A percentile compares a stretch with the other conserved stretches of the same genome.
Evolutionary conservation across 352 stramenopile genomes (phyloP).

Genomic region (Phytophthora melonis): DNA sequence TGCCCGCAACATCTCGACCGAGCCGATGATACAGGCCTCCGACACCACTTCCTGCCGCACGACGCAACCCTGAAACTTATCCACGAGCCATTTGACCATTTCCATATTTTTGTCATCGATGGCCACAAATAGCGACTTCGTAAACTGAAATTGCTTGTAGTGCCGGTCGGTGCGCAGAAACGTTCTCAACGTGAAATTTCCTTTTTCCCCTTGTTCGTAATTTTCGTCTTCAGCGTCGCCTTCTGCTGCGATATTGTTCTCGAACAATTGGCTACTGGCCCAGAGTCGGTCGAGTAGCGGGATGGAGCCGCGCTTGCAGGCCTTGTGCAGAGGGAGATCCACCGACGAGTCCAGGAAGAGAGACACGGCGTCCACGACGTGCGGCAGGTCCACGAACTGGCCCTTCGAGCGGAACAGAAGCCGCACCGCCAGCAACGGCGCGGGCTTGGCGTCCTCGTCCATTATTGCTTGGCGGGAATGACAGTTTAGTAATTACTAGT

Average conservation of each 20-base stretch:
- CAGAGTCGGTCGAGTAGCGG: neutral
- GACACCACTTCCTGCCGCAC: neutral
- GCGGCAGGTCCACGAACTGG: neutral
- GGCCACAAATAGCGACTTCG: neutral
- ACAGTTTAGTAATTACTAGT: no score
- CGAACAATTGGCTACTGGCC: neutral
- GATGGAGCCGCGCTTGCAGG: neutral
- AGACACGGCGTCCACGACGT: neutral
- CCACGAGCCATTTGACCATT: neutral
- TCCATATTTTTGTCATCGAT: neutral
- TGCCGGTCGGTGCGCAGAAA: neutral
- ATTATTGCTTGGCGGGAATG: neutral
- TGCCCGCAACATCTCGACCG: neutral
- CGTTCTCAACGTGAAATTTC: neutral
- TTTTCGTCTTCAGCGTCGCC: neutral
- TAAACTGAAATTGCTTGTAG: neutral
- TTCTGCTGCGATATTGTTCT: neutral
- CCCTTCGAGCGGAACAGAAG: constrained; percentile 5
- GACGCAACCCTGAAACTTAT: neutral
- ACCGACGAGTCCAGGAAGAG: neutral
- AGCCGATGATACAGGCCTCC: neutral
- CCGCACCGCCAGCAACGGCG: neutral
- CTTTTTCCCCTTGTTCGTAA: neutral
- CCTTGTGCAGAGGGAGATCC: neutral
- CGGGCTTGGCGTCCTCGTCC: neutral